A percentile compares a stretch with the other conserved stretches of the same genome.
phyloP scores from a whole-genome alignment of 768 basidiomycete genomes.

The Calocybe indica region DNA sequence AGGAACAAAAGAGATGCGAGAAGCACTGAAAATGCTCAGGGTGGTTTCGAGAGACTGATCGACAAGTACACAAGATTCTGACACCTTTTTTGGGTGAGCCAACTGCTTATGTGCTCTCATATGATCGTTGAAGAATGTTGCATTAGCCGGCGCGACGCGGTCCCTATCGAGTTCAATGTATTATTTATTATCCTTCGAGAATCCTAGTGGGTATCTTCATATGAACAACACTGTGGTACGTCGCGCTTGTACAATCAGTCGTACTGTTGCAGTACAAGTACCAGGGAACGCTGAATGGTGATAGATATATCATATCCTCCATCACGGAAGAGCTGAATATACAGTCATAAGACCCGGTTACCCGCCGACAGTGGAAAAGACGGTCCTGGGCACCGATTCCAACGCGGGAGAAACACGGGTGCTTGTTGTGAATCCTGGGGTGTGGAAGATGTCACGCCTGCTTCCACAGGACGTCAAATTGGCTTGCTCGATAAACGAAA shows the following conservation, averaged over 20 bases:
- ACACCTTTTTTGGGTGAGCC: no score
- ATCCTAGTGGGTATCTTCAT: slow-evolving; percentile 34
- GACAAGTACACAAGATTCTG: no score
- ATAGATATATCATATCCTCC: slow-evolving; percentile 47
- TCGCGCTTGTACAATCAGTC: background rate
- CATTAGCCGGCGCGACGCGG: slow-evolving; percentile 6
- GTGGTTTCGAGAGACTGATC: no score
- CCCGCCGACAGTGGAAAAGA: slow-evolving; percentile 27
- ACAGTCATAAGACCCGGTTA: slow-evolving; percentile 32
- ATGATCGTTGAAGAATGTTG: no score
- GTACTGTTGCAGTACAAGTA: background rate
- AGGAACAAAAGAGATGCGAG: no score
- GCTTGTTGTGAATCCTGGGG: slow-evolving; percentile 44
- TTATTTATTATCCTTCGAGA: slow-evolving; percentile 39
- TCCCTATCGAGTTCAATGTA: slow-evolving; percentile 40
- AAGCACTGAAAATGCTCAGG: no score
- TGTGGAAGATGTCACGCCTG: slow-evolving; percentile 53
- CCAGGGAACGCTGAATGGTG: no score
- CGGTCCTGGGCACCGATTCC: slow-evolving; percentile 37
- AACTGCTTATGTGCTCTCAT: no score
- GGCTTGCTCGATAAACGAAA: slow-evolving; percentile 24
- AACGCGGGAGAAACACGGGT: slow-evolving; percentile 38
- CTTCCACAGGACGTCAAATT: slow-evolving; percentile 33
- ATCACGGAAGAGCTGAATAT: slow-evolving; percentile 46
- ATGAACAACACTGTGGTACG: slow-evolving; percentile 44